Evolutionary conservation across 306 rosid species (phyloP).

Genomic region (Mucuna pruriens): DNA sequence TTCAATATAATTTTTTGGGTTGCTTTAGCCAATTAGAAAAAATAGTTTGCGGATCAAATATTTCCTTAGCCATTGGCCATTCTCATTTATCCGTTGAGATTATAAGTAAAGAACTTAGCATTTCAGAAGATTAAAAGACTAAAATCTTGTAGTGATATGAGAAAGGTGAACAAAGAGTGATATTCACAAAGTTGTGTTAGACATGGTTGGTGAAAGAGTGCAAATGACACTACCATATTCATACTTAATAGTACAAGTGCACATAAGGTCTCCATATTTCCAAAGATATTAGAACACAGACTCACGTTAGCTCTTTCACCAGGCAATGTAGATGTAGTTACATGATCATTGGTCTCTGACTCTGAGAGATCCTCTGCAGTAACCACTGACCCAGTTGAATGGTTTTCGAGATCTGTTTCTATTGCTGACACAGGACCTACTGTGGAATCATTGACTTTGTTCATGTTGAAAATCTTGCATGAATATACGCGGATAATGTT

Average conservation of each 20-base stretch:
- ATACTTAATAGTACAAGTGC: neutral
- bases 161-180: neutral
- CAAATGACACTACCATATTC: neutral
- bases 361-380: neutral
- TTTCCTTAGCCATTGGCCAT: neutral
- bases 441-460: slow-evolving; percentile 23
- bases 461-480: slow-evolving; percentile 21
- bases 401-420: slow-evolving; percentile 32
- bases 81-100: neutral
- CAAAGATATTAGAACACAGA: neutral
- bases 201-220: neutral
- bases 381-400: neutral
- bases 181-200: neutral
- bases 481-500: slow-evolving; percentile 42
- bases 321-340: neutral
- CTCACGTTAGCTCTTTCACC: too few species aligned
- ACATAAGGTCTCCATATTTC: neutral
- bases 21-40: neutral
- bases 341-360: slow-evolving; percentile 9
- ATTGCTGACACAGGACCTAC: neutral
- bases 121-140: neutral
- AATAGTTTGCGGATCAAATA: neutral
- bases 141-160: neutral
- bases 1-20: neutral
- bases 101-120: neutral